Evolutionary conservation across 306 rosid genomes (phyloP).

Genomic region (Albizia julibrissin): DNA sequence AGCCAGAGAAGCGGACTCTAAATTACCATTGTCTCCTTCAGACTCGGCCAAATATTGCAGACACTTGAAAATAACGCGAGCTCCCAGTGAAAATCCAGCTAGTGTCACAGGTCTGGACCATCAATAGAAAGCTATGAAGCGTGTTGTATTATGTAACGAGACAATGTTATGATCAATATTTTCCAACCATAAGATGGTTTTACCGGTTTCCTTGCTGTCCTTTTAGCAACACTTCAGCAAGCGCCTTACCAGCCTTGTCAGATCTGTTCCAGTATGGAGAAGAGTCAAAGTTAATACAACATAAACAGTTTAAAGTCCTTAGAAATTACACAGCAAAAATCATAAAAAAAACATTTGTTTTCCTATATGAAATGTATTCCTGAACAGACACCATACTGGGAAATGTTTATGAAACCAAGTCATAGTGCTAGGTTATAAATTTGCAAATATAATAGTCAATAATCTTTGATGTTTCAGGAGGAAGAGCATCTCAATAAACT

Average conservation of each 20-base stretch:
- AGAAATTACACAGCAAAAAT: slow-evolving; percentile 9
- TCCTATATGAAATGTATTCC: not conserved
- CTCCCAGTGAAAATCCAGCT: slow-evolving; percentile 68
- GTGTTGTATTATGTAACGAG: slow-evolving; percentile 29
- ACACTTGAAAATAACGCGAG: slow-evolving; percentile 68
- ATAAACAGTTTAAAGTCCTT: not conserved
- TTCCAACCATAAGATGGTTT: slow-evolving; percentile 37
- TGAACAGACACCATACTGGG: slow-evolving; percentile 1
- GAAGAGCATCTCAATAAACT: slow-evolving; percentile 1
- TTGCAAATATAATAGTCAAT: not conserved
- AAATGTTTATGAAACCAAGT: slow-evolving; percentile 3
- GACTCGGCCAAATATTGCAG: slow-evolving; percentile 55
- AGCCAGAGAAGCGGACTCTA: slow-evolving; percentile 17
- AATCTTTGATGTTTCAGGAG: slow-evolving; percentile 2
- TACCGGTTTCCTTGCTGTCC: slow-evolving; percentile 74
- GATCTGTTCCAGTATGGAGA: slow-evolving; percentile 49
- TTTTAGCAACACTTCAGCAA: slow-evolving; percentile 56
- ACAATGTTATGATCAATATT: slow-evolving; percentile 22
- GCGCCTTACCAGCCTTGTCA: slow-evolving; percentile 71
- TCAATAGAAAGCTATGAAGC: slow-evolving; percentile 34
- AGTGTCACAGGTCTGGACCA: slow-evolving; percentile 75
- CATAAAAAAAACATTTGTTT: slow-evolving; percentile 5
- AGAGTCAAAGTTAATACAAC: slow-evolving; percentile 11
- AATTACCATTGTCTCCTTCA: slow-evolving; percentile 57
- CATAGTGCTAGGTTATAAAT: not conserved